These are phyloP conservation scores for Colletotrichum abscissum DNA, from an alignment of 2,329 filamentous ascomycete genomes.

Conservation along the genomic window DNA sequence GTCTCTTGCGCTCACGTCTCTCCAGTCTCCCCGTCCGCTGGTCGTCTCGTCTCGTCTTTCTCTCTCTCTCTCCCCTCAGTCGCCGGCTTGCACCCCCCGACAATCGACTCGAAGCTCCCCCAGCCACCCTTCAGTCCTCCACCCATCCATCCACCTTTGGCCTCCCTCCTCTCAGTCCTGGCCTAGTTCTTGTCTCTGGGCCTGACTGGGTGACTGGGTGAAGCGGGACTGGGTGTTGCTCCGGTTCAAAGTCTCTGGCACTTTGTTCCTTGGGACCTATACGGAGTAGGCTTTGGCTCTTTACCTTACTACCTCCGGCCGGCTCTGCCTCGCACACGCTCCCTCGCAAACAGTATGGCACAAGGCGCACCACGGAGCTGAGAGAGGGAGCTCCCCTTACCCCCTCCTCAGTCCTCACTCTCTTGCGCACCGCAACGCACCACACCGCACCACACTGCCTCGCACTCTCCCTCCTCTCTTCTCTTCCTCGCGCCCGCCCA, in stretches of 20 bases:
- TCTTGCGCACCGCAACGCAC: slow-evolving; percentile 21
- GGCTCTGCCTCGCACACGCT: slow-evolving; percentile 24
- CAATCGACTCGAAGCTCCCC: slow-evolving; percentile 32
- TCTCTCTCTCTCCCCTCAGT: not conserved
- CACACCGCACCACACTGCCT: slow-evolving; percentile 8
- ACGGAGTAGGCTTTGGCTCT: not conserved
- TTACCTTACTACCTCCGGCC: slow-evolving; percentile 1
- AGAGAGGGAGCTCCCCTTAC: slow-evolving; percentile 26
- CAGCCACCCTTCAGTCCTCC: slow-evolving; percentile 19
- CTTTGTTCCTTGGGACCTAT: slow-evolving; percentile 16
- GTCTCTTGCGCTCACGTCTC: not conserved
- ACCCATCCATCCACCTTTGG: slow-evolving; percentile 17
- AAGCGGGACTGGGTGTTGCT: not conserved
- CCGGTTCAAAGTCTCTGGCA: slow-evolving; percentile 18
- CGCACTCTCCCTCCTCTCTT: slow-evolving; percentile 25
- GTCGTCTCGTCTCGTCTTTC: slow-evolving; percentile 1
- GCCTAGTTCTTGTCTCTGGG: slow-evolving; percentile 5
- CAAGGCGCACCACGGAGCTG: slow-evolving; percentile 25
- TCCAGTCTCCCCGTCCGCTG: not conserved
- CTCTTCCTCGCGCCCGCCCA: slow-evolving; percentile 26
- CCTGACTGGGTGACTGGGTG: not conserved
- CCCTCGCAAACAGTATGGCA: slow-evolving; percentile 30
- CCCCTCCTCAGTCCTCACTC: not conserved
- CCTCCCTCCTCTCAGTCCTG: slow-evolving; percentile 6
- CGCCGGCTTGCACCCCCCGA: slow-evolving; percentile 3